These are phyloP conservation scores for Aureobasidium pullulans DNA, from an alignment of 2,329 filamentous ascomycete species.

Conservation along the genomic window DNA sequence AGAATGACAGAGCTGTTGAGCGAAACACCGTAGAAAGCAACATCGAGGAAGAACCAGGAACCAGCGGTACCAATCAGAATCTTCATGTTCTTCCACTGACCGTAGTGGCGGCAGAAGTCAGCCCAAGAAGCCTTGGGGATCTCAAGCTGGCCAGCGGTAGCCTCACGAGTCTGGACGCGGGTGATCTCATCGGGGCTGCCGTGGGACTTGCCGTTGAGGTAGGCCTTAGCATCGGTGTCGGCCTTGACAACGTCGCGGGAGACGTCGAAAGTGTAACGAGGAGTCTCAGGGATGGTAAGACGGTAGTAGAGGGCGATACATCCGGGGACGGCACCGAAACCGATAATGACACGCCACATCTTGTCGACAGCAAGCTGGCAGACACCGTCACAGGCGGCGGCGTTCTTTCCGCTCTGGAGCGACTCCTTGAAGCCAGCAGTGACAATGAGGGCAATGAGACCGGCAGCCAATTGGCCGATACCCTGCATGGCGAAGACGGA, in stretches of 20 bases:
- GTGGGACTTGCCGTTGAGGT: conserved; percentile 58
- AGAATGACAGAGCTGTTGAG: conserved; percentile 72
- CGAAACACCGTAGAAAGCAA: conserved; percentile 51
- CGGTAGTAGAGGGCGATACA: conserved; percentile 80
- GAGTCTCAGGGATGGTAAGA: conserved; percentile 80
- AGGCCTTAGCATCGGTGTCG: conserved; percentile 65
- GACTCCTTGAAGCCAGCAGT: conserved; percentile 31
- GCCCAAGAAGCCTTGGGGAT: conserved; percentile 62
- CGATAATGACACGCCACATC: conserved; percentile 79
- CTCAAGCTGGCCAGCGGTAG: conserved; percentile 48
- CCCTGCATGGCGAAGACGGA: conserved; percentile 84
- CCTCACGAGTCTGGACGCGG: conserved; percentile 51
- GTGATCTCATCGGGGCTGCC: conserved; percentile 59
- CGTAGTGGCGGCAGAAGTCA: conserved; percentile 67
- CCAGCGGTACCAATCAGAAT: conserved; percentile 71
- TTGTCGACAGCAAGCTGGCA: conserved; percentile 72
- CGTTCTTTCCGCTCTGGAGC: conserved; percentile 31
- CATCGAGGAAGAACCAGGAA: conserved; percentile 77
- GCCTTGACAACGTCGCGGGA: conserved; percentile 67
- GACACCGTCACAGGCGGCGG: conserved; percentile 51
- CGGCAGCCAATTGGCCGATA: conserved; percentile 68
- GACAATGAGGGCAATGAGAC: conserved; percentile 65
- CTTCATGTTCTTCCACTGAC: conserved; percentile 62
- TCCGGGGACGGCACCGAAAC: conserved; percentile 72
- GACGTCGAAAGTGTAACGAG: conserved; percentile 81